Base-by-base conservation (phyloP, 768 basidiomycete species). In the Trametes punicea region DNA sequence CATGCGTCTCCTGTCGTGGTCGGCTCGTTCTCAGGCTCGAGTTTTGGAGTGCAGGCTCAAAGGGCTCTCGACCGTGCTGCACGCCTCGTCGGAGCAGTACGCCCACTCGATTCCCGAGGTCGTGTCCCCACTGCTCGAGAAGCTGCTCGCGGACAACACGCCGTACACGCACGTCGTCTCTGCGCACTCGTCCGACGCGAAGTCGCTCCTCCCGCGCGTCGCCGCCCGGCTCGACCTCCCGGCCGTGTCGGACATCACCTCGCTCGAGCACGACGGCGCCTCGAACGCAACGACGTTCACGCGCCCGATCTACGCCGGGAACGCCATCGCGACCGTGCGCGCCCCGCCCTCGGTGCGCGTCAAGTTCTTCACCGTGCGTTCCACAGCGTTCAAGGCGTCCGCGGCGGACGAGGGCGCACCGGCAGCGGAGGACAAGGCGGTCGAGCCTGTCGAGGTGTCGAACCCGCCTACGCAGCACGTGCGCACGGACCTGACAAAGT, bases 261-360 rank as follows among this genome's bases (percentile, higher is more conserved):
- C 87, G 13, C 75, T 98, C 61, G 78, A 85, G 36, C 85, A 92
- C 68, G 87, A 92, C 65, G 52, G 72, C 26, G 70, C 85, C 3
- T 82, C 84, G 30, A 86, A 88, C 61, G 80, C 77, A 64, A 93
- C 92, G 34, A 91, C 85, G 1, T 98, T 95, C 70, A 85, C 89
- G 4, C 89, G 96, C 23, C 93, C 93, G 25, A 97, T 98, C 65
- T 98, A 99, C 65, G 97, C 97, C 21, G 97, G 97, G 46, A 98
- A 98, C 67, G 97, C 97, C 41, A 93, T 98, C 53, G 82, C 94
- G 23, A 96, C 94, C 39, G 87, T 99, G 62, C 85, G 86, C 56
- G 90, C 89, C 0, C 75, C 85, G 0, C 81, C 83, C n/a, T 80
- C 81, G 48, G 79, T 97, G 65, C 80, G 82, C 27, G 73, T 94